Percentiles rank a stretch among this genome's conserved stretches.
These are phyloP conservation scores for Starmerella lactis-condensi DNA, from an alignment of 805 yeast genomes.

Conservation along the genomic window DNA sequence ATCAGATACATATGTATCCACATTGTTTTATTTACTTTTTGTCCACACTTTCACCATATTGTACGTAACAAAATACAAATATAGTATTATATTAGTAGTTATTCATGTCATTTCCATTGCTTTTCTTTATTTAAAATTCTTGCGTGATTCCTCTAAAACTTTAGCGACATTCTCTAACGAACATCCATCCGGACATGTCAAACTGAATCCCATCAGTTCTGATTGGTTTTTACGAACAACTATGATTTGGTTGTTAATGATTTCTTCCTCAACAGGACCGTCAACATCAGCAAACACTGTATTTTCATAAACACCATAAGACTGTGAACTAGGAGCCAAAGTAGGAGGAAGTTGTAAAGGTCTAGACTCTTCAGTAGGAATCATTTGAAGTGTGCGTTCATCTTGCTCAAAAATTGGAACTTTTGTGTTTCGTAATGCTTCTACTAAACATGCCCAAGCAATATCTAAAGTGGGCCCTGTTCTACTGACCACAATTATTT, in stretches of 20 bases:
- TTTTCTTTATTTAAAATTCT: no score
- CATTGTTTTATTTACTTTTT: no score
- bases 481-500: constrained; percentile 57
- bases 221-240: constrained; percentile 22
- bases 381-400: constrained; percentile 31
- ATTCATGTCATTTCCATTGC: no score
- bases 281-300: constrained; percentile 51
- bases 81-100: no score
- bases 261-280: constrained; percentile 65
- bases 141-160: no score
- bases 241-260: constrained; percentile 36
- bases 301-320: constrained; percentile 35
- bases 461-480: constrained; percentile 68
- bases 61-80: no score
- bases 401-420: constrained; percentile 55
- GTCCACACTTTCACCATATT: no score
- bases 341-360: constrained; percentile 27
- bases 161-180: neutral
- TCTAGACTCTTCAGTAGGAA: constrained; percentile 20
- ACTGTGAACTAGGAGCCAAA: constrained; percentile 25
- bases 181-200: neutral
- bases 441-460: constrained; percentile 48
- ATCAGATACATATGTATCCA: no score
- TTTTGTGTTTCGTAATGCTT: constrained; percentile 39
- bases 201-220: neutral